These are phyloP conservation scores for Tilletia caries DNA, from an alignment of 1,284 basidiomycete species.

Conservation along the genomic window DNA sequence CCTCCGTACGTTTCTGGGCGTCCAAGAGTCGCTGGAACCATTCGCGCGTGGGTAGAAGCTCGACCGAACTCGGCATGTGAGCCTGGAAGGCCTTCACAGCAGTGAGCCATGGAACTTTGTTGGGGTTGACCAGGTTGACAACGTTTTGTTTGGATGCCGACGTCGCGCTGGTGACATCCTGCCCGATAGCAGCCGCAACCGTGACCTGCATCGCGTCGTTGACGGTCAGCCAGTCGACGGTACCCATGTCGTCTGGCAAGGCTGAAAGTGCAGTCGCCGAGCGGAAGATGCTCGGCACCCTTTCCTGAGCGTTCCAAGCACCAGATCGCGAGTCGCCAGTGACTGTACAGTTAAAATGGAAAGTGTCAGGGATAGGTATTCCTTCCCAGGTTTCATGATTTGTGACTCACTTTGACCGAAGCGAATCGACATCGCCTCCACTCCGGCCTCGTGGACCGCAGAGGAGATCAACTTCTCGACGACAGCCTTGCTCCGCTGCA, in stretches of 20 bases:
- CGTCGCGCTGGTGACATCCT: not conserved
- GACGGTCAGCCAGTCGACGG: not conserved
- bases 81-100: not conserved
- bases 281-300: not conserved
- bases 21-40: not conserved
- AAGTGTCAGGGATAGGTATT: not conserved
- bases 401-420: slow-evolving; percentile 8
- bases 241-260: not conserved
- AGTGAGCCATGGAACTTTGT: not conserved
- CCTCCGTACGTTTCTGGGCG: not conserved
- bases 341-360: not conserved
- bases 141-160: not conserved
- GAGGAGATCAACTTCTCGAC: not conserved
- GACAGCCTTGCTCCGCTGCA: slow-evolving; percentile 3
- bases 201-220: slow-evolving; percentile 2
- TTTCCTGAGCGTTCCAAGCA: not conserved
- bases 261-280: not conserved
- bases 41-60: not conserved
- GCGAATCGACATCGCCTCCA: not conserved
- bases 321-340: not conserved
- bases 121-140: slow-evolving; percentile 1
- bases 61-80: not conserved
- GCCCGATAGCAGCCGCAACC: not conserved
- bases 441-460: not conserved
- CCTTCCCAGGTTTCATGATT: too few relatives aligned